Evolutionary conservation across 345 rosid genomes (phyloP).

Genomic region (Linum trigynum): DNA sequence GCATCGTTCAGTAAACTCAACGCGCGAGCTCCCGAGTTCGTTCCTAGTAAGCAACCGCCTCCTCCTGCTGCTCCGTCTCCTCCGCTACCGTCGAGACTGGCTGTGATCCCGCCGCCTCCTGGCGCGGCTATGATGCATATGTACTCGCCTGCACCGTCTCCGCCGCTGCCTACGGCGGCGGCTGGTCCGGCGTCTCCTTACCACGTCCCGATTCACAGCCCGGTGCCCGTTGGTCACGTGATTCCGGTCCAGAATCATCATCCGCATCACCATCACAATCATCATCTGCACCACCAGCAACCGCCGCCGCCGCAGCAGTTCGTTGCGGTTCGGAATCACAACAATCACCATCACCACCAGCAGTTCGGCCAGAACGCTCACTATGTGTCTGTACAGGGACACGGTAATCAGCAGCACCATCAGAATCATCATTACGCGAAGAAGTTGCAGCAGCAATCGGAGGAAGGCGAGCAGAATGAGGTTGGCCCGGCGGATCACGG

Average conservation of each 20-base stretch:
- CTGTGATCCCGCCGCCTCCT: slow-evolving; percentile 29
- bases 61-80: slow-evolving; percentile 3
- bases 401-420: slow-evolving; percentile 25
- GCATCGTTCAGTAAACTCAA: slow-evolving; percentile 60
- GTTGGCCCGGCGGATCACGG: slow-evolving; percentile 26
- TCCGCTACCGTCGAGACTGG: slow-evolving; percentile 15
- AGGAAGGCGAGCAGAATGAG: slow-evolving; percentile 34
- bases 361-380: slow-evolving; percentile 7
- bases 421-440: background rate
- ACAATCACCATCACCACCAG: slow-evolving; percentile 17
- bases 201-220: slow-evolving; percentile 46
- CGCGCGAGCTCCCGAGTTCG: slow-evolving; percentile 92
- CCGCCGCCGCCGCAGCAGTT: slow-evolving; percentile 26
- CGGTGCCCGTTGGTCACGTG: slow-evolving; percentile 39
- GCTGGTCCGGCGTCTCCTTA: slow-evolving; percentile 28
- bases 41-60: slow-evolving; percentile 37
- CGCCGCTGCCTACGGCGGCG: slow-evolving; percentile 14
- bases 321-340: slow-evolving; percentile 42
- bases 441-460: slow-evolving; percentile 22
- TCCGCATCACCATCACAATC: slow-evolving; percentile 20
- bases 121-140: slow-evolving; percentile 35
- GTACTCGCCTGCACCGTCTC: slow-evolving; percentile 26
- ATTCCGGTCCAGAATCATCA: slow-evolving; percentile 27
- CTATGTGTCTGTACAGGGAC: slow-evolving; percentile 15
- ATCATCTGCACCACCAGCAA: slow-evolving; percentile 13